Base-by-base conservation (phyloP, 2,329 filamentous ascomycete genomes). In the Alternaria brassicae region DNA sequence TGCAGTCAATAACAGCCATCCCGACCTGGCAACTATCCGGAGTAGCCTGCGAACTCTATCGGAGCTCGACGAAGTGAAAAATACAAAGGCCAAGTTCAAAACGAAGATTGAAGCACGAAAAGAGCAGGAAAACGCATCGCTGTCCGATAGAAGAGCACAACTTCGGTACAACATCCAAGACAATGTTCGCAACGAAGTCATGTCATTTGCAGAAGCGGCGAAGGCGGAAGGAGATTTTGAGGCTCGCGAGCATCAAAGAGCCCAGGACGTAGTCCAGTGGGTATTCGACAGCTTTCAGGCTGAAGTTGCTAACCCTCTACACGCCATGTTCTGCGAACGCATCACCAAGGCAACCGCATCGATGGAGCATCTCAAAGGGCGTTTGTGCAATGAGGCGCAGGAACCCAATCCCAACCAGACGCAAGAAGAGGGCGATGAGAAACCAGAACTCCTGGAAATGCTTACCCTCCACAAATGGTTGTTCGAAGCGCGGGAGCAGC, bases 391-490 rank as follows among this genome's bases (percentile, higher is more conserved):
- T 51, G 90, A 92, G 62, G 89, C 86, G 57, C 89, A 86, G 73
- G 82, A 84, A 42, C 82, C 85, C 4, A 87, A 88, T 63, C 90
- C 93, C 0, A 94, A 96, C 71, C 88, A 92, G 77, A 90, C 93
- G 0, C 93, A 97, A 76, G 93, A 97, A 77, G 94, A 97, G 79
- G 94, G 95, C 17, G 94, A 98, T 68, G 94, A 97, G 76, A 89
- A 93, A 74, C 95, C 95, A 0, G 95, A 99, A 77, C 84, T 98
- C 0, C 82, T 98, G 2, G 95, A 99, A 78, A 96, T 97, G 78
- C 84, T 99, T 12, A 98, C 94, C 0, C 86, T 97, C 47, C 84
- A 98, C 13, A 99, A 98, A 73, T 98, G 95, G 93, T 88, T 98
- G 8, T 98, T 97, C 69, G 95, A 99, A 76, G 90, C 91, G 1